These are phyloP conservation scores for Ampelomyces quisqualis DNA, from an alignment of 2,329 filamentous ascomycete species.

Conservation along the genomic window DNA sequence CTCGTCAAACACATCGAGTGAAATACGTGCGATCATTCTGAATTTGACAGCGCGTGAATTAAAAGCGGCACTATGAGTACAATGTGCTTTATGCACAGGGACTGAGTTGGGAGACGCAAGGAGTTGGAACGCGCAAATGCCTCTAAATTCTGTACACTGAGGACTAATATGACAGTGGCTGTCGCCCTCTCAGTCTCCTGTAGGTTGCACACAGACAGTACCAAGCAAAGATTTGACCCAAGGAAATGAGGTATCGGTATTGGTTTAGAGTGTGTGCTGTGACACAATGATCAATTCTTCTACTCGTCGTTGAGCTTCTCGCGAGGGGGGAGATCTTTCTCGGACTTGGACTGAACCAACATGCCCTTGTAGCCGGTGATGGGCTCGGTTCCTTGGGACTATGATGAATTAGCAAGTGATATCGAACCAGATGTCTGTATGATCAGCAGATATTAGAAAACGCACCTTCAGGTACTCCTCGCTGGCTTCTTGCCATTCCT, in stretches of 20 bases:
- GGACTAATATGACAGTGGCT: slow-evolving; percentile 41
- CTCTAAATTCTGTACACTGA: slow-evolving; percentile 44
- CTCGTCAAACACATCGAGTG: background rate
- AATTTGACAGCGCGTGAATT: slow-evolving; percentile 20
- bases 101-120: slow-evolving; percentile 17
- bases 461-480: slow-evolving; percentile 93
- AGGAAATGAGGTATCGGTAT: slow-evolving; percentile 38
- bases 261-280: slow-evolving; percentile 34
- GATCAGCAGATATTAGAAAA: slow-evolving; percentile 22
- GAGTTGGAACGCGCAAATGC: slow-evolving; percentile 29
- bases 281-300: slow-evolving; percentile 20
- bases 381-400: slow-evolving; percentile 42
- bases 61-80: slow-evolving; percentile 24
- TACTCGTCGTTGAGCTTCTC: slow-evolving; percentile 39
- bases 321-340: slow-evolving; percentile 29
- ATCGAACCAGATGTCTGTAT: slow-evolving; percentile 3
- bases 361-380: slow-evolving; percentile 46
- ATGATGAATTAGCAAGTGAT: slow-evolving; percentile 17
- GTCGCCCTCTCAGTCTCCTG: slow-evolving; percentile 28
- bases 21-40: too few species aligned
- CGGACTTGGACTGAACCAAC: slow-evolving; percentile 44
- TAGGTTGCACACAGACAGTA: slow-evolving; percentile 41
- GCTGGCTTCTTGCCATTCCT: slow-evolving; percentile 93
- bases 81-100: slow-evolving; percentile 17
- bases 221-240: slow-evolving; percentile 41